Percentiles rank a stretch among this genome's conserved stretches.
Evolutionary conservation across 805 yeast species (phyloP).

Genomic region (Kodamaea kaohsiungensis): DNA sequence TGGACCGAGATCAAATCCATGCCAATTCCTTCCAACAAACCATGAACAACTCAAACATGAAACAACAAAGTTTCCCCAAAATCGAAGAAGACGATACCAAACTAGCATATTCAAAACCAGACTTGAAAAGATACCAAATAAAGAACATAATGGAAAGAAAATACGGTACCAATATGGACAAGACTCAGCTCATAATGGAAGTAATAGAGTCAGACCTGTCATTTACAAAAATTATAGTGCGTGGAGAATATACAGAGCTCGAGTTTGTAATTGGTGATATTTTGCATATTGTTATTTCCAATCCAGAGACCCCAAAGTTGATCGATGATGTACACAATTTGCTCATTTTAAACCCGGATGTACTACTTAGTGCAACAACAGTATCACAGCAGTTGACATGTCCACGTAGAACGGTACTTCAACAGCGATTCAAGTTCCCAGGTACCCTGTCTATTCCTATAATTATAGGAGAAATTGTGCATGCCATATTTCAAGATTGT

Average conservation of each 20-base stretch:
- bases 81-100: slow-evolving; percentile 14
- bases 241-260: slow-evolving; percentile 63
- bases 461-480: slow-evolving; percentile 81
- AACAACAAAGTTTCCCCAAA: background rate
- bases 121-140: slow-evolving; percentile 52
- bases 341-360: slow-evolving; percentile 83
- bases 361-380: slow-evolving; percentile 76
- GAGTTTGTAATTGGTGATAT: slow-evolving; percentile 54
- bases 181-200: slow-evolving; percentile 54
- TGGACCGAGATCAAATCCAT: slow-evolving; percentile 10
- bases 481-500: slow-evolving; percentile 68
- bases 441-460: slow-evolving; percentile 67
- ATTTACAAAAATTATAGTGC: slow-evolving; percentile 46
- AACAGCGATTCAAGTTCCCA: slow-evolving; percentile 55
- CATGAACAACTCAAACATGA: background rate
- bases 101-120: slow-evolving; percentile 46
- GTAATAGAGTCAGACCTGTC: slow-evolving; percentile 43
- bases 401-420: slow-evolving; percentile 66
- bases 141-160: slow-evolving; percentile 27
- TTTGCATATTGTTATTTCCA: slow-evolving; percentile 58
- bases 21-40: slow-evolving; percentile 16
- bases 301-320: slow-evolving; percentile 37
- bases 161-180: slow-evolving; percentile 26
- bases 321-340: slow-evolving; percentile 61
- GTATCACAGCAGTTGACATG: slow-evolving; percentile 78